A percentile compares a stretch with the other conserved stretches of the same genome.
phyloP scores from a whole-genome alignment of 2,329 filamentous ascomycete genomes.

The Aspergillus phoenicis region DNA sequence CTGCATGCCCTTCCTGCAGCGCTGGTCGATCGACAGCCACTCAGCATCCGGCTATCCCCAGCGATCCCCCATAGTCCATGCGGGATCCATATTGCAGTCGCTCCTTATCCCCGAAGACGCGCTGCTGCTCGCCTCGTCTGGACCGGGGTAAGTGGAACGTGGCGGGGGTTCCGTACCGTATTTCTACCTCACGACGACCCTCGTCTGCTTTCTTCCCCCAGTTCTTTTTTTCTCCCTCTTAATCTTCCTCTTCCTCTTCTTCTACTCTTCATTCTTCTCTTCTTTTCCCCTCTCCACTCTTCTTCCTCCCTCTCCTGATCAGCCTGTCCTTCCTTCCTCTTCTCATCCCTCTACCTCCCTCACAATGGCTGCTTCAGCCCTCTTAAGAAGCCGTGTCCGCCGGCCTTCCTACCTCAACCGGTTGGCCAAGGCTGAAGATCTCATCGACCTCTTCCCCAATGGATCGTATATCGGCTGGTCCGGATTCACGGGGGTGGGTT shows the following conservation, averaged over 20 bases:
- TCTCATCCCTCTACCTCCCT: slow-evolving; percentile 5
- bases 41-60: not conserved
- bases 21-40: not conserved
- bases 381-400: slow-evolving; percentile 73
- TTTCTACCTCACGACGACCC: slow-evolving; percentile 18
- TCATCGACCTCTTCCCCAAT: slow-evolving; percentile 80
- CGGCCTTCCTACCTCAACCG: slow-evolving; percentile 79
- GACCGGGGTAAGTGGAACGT: slow-evolving; percentile 13
- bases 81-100: not conserved
- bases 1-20: not conserved
- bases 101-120: slow-evolving; percentile 4
- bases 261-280: slow-evolving; percentile 3
- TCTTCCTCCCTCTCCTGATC: slow-evolving; percentile 18
- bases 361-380: slow-evolving; percentile 64
- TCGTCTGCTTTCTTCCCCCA: slow-evolving; percentile 2
- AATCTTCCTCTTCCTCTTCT: slow-evolving; percentile 8
- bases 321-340: slow-evolving; percentile 14
- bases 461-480: slow-evolving; percentile 88
- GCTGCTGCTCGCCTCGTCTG: not conserved
- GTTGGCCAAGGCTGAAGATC: slow-evolving; percentile 75
- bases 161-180: slow-evolving; percentile 18
- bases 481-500: slow-evolving; percentile 87
- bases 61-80: not conserved
- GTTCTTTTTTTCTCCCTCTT: slow-evolving; percentile 11
- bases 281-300: slow-evolving; percentile 11